Evolutionary conservation across 495 filamentous ascomycete species (phyloP), one percentile per base, ranked within the genome.

Genomic region (Penicillium paxilli): DNA sequence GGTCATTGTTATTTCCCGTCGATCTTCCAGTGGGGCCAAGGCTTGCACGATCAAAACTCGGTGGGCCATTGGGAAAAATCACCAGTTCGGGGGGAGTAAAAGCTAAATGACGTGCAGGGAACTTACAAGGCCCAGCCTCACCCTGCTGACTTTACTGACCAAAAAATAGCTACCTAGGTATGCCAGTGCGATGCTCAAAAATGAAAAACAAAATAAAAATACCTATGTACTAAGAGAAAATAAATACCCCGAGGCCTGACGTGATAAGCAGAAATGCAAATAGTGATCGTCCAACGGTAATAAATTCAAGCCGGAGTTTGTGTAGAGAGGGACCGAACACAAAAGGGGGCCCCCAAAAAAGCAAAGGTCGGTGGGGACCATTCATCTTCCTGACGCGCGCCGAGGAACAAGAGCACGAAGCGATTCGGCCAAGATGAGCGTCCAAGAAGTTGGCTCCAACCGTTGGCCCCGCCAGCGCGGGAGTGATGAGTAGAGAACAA

Each of bases 331-430:
- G n/a, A n/a, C n/a, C 25, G 33, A n/a, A 17, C 30, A 35, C 46
- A 55, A 59, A 55, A 52, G 38, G 42, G 57, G 57, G 57, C 38
- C 24, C 51, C 42, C 53, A 35, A 38, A 32, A 52, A 38, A 35
- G 40, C 24, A 51, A 44, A 45, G 38, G 28, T 6, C 19, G 33
- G 57, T 55, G 58, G 52, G 28, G 58, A 45, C 47, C n/a, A n/a
- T 22, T 59, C 52, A 60, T 60, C 45, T 60, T 55, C 52, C 44
- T 56, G 52, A 55, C n/a, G 52, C 45, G 41, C 53, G 44, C 50
- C 45, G 44, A 54, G 22, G 55, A 45, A 47, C 44, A 37, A 52
- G 46, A 49, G 11, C 16, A 22, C 52, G 38, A 50, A 47, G 25
- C 53, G 35, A 48, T 45, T 48, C 26, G 50, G 55, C 46, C 40